Conservation (phyloP, 768 basidiomycete species). For the Candolleomyces aberdarensis region DNA sequence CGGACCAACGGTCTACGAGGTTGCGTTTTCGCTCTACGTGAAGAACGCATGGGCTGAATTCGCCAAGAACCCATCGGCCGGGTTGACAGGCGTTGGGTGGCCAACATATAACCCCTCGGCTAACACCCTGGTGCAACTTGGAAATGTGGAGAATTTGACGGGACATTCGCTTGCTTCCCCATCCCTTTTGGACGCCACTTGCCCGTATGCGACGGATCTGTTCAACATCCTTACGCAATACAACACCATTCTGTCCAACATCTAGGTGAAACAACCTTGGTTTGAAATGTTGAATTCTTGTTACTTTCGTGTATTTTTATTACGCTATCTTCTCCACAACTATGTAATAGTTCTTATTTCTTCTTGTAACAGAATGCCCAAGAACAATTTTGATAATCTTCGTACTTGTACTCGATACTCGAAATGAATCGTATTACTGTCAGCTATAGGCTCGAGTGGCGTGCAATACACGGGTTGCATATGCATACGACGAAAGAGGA, state of each 20-base stretch:
- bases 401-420: no score
- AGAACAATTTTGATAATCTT: no score
- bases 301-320: no score
- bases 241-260: background rate
- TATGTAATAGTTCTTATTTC: no score
- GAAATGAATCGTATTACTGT: no score
- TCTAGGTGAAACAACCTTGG: background rate
- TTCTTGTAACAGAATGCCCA: no score
- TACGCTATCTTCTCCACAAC: no score
- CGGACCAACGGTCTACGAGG: conserved; percentile 18
- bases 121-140: conserved; percentile 18
- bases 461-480: no score
- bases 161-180: conserved; percentile 10
- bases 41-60: conserved; percentile 42
- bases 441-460: no score
- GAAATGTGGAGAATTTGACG: conserved; percentile 17
- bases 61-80: conserved; percentile 34
- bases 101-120: conserved; percentile 17
- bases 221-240: background rate
- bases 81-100: conserved; percentile 21
- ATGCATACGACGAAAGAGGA: no score
- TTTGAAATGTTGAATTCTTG: no score
- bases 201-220: background rate
- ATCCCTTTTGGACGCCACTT: conserved; percentile 7
- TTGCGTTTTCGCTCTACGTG: conserved; percentile 31